phyloP scores from a whole-genome alignment of 352 stramenopile species.

The Phytophthora pistaciae region DNA sequence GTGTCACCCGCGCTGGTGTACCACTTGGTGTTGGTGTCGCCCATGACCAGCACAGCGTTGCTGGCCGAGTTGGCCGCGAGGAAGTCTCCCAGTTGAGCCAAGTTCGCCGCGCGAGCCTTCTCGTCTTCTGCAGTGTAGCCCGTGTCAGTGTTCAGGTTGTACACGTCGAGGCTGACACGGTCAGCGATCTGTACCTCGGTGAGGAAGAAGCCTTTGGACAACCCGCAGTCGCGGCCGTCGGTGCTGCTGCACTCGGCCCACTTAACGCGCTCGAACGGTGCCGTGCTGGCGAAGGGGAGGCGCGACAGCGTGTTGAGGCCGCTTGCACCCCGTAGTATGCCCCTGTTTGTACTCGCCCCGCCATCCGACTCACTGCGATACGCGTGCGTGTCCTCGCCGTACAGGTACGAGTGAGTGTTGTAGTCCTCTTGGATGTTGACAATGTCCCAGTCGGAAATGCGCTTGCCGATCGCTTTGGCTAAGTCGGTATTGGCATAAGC shows the following conservation, averaged over 20 bases:
- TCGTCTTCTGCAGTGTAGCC: constrained; percentile 36
- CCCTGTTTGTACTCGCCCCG: constrained; percentile 7
- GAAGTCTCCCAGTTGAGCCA: constrained; percentile 47
- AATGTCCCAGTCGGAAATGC: constrained; percentile 36
- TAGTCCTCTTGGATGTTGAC: constrained; percentile 33
- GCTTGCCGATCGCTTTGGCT: constrained; percentile 38
- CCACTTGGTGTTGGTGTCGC: background rate
- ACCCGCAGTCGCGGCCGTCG: constrained; percentile 45
- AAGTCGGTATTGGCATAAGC: too few species aligned
- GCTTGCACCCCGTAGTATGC: constrained; percentile 26
- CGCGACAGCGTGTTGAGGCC: constrained; percentile 54
- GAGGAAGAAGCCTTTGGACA: constrained; percentile 53
- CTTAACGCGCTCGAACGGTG: constrained; percentile 43
- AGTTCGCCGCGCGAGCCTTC: constrained; percentile 34
- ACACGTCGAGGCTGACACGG: constrained; percentile 47
- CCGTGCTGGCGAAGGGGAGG: constrained; percentile 39
- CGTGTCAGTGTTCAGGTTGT: constrained; percentile 55
- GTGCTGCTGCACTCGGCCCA: constrained; percentile 23
- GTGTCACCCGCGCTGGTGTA: background rate
- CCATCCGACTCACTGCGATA: constrained; percentile 45
- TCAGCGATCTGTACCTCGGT: constrained; percentile 46
- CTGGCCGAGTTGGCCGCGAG: background rate
- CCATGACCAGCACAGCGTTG: background rate
- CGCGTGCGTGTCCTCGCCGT: constrained; percentile 41
- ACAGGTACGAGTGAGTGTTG: constrained; percentile 30